Evolutionary conservation across 2,329 filamentous ascomycete genomes (phyloP), one percentile per base, ranked within the genome.

Genomic region (Eutypa lata): DNA sequence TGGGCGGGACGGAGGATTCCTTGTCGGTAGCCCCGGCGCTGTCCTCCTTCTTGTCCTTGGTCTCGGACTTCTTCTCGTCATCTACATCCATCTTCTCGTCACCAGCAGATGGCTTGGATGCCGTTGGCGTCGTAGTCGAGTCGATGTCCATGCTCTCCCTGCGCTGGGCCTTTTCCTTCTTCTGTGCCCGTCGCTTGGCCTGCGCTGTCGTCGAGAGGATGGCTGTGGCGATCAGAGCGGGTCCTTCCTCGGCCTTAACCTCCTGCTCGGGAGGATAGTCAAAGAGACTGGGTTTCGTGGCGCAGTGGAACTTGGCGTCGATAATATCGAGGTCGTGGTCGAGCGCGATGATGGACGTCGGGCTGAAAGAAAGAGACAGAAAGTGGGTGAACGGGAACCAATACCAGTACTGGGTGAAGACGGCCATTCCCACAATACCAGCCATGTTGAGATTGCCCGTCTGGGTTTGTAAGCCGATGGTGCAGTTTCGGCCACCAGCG

Each of bases 321-420:
- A 95, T 91, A 51, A 96, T 91, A 65, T 97, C 91, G 14, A 99
- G 81, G 66, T 97, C 90, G 66, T 95, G 88, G 68, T 99, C 92
- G 24, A 99, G 84, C 55, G 90, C 93, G 63, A 97, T 97, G 66
- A 99, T 89, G 1, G 94, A 89, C 1, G 95, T 99, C 1, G 94
- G 94, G n/a, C 90, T 91, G 74, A 99, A 97, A 65, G 91, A 92
- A 56, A 99, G 80, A 1, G 93, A 95, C 53, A 99, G 73, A 84
- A 99, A 99, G 74, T 99, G 94, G 28, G 94, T 96, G 65, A 97
- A 88, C 55, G 94, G 94, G 83, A 99, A 99, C 94, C 94, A 99
- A 78, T 99, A 99, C 94, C 94, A 99, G 78, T 99, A 99, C 71
- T 99, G 94, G 8, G 92, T 96, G 75, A 99, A 99, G 50, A 99